Base-by-base conservation (phyloP, 169 alveolate species). In the Plasmodium yoelii region DNA sequence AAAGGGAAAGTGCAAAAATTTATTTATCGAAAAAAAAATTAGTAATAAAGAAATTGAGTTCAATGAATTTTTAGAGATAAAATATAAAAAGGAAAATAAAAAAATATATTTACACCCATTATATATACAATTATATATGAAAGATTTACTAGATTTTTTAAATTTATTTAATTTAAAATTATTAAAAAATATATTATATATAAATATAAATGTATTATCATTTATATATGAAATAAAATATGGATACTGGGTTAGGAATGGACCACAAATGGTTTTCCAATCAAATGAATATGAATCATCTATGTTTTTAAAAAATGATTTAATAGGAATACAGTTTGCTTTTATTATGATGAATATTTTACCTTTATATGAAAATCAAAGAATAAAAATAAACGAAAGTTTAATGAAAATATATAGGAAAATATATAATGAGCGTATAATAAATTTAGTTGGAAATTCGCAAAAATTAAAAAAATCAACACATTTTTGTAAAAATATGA, bases 181-280 rank as follows among this genome's bases (percentile, higher is more conserved):
- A 5, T 68, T 82, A 12, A 82, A 82, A 28, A 28, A 42, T 18
- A 57, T 82, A 6, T 64, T 82, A 10, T 82, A 44, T 82, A 61
- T 82, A n/a, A 82, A 65, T 56, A 44, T 82, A 5, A 42, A 82
- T 44, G 53, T 69, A 12, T 13, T 82, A 46, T 18, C 65, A n/a
- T 82, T 82, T 56, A 55, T 82, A 28, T 82, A 56, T 82, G 90
- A 82, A 56, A 82, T 82, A 19, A 82, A 82, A 56, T 65, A 82
- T 47, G 90, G 90, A 5, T 82, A 82, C 7, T 82, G 90, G 90
- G 90, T 82, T 34, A 56, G 90, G 8, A 82, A 69, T 49, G 90
- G 90, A 8, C 84, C 84, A 9, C 84, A 65, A 28, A 82, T 82
- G 84, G 44, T 51, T 13, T 68, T 68, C 15, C 90, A 82, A 34